A percentile compares a stretch with the other conserved stretches of the same genome.
phyloP scores from a whole-genome alignment of 768 basidiomycete genomes.

The Russula sp. region DNA sequence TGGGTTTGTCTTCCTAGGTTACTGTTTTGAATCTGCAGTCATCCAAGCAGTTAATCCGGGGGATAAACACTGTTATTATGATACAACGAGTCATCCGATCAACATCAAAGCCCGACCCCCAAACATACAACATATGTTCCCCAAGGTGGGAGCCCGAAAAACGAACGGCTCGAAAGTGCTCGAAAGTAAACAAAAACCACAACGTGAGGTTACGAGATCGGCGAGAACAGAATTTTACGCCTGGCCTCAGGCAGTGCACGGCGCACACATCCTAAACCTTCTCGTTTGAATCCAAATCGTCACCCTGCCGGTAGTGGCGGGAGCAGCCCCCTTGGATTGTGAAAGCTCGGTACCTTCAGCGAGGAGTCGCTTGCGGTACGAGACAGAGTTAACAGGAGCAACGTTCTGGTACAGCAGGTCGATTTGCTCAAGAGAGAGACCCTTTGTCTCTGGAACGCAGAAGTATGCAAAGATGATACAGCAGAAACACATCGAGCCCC shows the following conservation, averaged over 20 bases:
- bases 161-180: neutral
- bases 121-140: neutral
- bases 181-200: neutral
- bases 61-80: too few relatives aligned
- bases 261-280: constrained; percentile 17
- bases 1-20: too few relatives aligned
- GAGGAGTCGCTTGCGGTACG: constrained; percentile 36
- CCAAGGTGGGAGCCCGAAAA: neutral
- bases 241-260: neutral
- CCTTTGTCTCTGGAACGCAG: constrained; percentile 80
- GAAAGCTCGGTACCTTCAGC: constrained; percentile 8
- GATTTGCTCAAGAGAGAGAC: constrained; percentile 81
- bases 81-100: constrained; percentile 9
- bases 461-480: constrained; percentile 78
- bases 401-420: constrained; percentile 74
- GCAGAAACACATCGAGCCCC: constrained; percentile 65
- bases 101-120: neutral
- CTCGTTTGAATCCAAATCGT: constrained; percentile 4
- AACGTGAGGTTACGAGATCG: neutral
- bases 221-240: neutral
- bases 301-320: neutral
- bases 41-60: too few relatives aligned
- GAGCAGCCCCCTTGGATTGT: neutral
- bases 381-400: constrained; percentile 48
- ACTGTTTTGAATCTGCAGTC: too few relatives aligned